A percentile compares a stretch with the other conserved stretches of the same genome.
These are phyloP conservation scores for Pelargonium citronellum DNA, from an alignment of 441 rosid genomes.

Conservation along the genomic window DNA sequence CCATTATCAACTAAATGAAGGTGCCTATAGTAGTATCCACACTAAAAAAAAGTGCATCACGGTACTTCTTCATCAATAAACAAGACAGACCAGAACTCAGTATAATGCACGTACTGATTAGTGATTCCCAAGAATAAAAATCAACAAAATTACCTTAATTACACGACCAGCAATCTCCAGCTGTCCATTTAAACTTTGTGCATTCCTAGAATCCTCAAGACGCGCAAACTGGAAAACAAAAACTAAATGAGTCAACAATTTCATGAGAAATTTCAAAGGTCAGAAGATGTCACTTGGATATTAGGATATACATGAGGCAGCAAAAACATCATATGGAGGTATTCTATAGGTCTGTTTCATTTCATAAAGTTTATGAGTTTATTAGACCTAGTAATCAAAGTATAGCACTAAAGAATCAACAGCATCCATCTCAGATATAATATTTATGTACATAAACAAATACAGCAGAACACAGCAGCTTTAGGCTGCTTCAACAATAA, in stretches of 20 bases:
- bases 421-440: background rate
- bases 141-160: constrained; percentile 58
- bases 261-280: constrained; percentile 2
- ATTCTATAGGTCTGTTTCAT: background rate
- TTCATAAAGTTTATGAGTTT: background rate
- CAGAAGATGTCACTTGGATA: background rate
- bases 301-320: background rate
- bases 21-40: background rate
- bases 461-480: background rate
- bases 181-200: constrained; percentile 81
- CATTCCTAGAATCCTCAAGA: constrained; percentile 93
- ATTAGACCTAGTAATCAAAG: background rate
- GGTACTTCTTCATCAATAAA: background rate
- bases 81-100: background rate
- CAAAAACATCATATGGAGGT: background rate
- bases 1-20: too few relatives aligned
- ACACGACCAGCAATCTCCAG: constrained; percentile 86
- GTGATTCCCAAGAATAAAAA: background rate
- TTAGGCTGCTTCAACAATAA: constrained; percentile 1
- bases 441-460: background rate
- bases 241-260: constrained; percentile 6
- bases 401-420: background rate
- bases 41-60: background rate
- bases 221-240: constrained; percentile 63
- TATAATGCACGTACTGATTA: background rate